Conservation (phyloP, 73 alveolate species). For the Loxodes magnus region DNA sequence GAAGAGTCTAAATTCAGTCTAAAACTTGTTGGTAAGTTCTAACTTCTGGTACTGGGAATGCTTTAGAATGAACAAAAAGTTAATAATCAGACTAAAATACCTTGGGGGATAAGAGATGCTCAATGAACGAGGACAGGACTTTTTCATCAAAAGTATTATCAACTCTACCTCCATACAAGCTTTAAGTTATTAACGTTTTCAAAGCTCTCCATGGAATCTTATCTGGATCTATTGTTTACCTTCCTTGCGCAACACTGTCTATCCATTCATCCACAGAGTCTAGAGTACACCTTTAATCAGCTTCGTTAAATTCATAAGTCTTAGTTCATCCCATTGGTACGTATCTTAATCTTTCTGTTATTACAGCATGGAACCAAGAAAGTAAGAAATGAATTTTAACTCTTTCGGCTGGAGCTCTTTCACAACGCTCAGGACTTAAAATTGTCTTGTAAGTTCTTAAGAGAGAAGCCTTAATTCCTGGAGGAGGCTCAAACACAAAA, state of each 20-base stretch:
- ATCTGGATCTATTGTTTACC: slow-evolving; percentile 57
- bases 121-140: slow-evolving; percentile 80
- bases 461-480: slow-evolving; percentile 93
- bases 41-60: slow-evolving; percentile 78
- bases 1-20: slow-evolving; percentile 81
- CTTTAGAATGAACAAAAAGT: slow-evolving; percentile 49
- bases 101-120: slow-evolving; percentile 71
- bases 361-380: slow-evolving; percentile 98
- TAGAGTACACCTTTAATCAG: slow-evolving; percentile 96
- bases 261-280: slow-evolving; percentile 98
- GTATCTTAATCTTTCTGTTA: slow-evolving; percentile 87
- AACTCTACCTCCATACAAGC: slow-evolving; percentile 97
- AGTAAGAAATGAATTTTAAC: slow-evolving; percentile 93
- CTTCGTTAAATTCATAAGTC: slow-evolving; percentile 97
- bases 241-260: slow-evolving; percentile 70
- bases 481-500: slow-evolving; percentile 98
- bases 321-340: slow-evolving; percentile 99
- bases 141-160: slow-evolving; percentile 97
- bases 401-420: slow-evolving; percentile 94
- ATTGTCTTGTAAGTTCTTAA: slow-evolving; percentile 65
- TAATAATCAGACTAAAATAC: slow-evolving; percentile 63
- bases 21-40: slow-evolving; percentile 58
- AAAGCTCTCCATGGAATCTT: slow-evolving; percentile 99
- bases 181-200: slow-evolving; percentile 27
- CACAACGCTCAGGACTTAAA: slow-evolving; percentile 76